Evolutionary conservation across 306 rosid genomes (phyloP).

Genomic region (Calophaca sinica): DNA sequence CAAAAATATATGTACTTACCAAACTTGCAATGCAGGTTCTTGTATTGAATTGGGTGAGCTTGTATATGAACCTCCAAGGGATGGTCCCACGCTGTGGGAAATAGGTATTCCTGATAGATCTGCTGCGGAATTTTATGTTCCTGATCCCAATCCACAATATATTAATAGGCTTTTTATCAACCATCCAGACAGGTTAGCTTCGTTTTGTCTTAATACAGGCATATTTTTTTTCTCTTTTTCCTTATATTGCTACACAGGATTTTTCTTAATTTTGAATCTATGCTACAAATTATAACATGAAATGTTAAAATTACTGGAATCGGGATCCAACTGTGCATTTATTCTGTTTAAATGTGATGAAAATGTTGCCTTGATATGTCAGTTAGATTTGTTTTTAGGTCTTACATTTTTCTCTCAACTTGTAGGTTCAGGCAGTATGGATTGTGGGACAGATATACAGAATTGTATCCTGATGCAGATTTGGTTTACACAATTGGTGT

Average conservation of each 20-base stretch:
- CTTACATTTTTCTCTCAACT: constrained; percentile 36
- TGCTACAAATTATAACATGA: constrained; percentile 24
- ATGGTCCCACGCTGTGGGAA: constrained; percentile 93
- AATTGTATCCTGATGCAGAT: constrained; percentile 75
- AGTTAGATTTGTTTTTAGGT: constrained; percentile 29
- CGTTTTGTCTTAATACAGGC: not conserved
- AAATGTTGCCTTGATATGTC: constrained; percentile 40
- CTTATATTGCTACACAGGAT: not conserved
- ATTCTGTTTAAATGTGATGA: constrained; percentile 12
- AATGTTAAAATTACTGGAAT: constrained; percentile 7
- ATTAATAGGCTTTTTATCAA: constrained; percentile 69
- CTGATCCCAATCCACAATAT: constrained; percentile 74
- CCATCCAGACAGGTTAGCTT: constrained; percentile 82
- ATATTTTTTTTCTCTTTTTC: constrained; percentile 19
- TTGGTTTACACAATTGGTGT: constrained; percentile 72
- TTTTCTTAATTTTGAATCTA: constrained; percentile 31
- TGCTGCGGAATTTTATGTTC: constrained; percentile 77
- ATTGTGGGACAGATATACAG: constrained; percentile 88
- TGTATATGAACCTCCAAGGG: constrained; percentile 79
- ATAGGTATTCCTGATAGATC: constrained; percentile 87
- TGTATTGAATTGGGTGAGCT: constrained; percentile 63
- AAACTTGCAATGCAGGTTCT: constrained; percentile 55
- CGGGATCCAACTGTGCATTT: constrained; percentile 33
- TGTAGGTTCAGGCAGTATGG: constrained; percentile 89
- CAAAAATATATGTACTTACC: constrained; percentile 28